Base-by-base conservation (phyloP, 2,329 filamentous ascomycete species). In the Malbranchea zuffiana region DNA sequence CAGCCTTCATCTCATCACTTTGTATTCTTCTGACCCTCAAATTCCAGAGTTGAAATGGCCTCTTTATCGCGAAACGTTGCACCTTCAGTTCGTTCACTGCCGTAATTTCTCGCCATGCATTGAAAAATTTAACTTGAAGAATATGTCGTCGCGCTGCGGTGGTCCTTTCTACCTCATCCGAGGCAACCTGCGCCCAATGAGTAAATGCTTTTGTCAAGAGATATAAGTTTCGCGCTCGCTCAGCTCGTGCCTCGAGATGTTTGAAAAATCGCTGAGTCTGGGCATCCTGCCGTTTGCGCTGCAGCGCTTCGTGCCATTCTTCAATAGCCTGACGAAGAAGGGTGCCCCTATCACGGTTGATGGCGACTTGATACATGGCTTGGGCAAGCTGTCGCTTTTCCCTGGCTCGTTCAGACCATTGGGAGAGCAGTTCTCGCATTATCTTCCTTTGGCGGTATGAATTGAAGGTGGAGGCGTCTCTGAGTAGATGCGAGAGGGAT, bases 111-210 rank as follows among this genome's bases (percentile, higher is more conserved):
- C 72, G 68, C 80, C 80, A 85, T 5, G 74, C 74, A 40, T 72
- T 73, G 55, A 83, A 84, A 43, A 77, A 78, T 38, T 74, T 72
- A 8, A 72, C 74, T 38, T 78, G 69, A 37, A 90, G 61, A 42
- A 87, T 75, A 52, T 84, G 80, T 43, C 75, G 68, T 44, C 80
- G 71, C 13, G 82, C 83, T 27, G 75, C 67, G 3, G 72, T 74
- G 3, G 81, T 83, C 26, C 74, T 71, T 44, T 75, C 69, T 11
- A 76, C 65, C 50, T 83, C 74, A 10, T 82, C 75, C 4, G 68
- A 69, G 7, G 81, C 71, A 34, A 71, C 66, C 37, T 72, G 69
- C 7, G 72, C 71, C 84, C 84, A 92, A 45, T 80, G 75, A 1
- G 67, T 71, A 39, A 83, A 76, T 2, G 73, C 70, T 53, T 75